These are phyloP conservation scores for Tubosaeta sp. DNA, from an alignment of 768 basidiomycete genomes.

Conservation along the genomic window DNA sequence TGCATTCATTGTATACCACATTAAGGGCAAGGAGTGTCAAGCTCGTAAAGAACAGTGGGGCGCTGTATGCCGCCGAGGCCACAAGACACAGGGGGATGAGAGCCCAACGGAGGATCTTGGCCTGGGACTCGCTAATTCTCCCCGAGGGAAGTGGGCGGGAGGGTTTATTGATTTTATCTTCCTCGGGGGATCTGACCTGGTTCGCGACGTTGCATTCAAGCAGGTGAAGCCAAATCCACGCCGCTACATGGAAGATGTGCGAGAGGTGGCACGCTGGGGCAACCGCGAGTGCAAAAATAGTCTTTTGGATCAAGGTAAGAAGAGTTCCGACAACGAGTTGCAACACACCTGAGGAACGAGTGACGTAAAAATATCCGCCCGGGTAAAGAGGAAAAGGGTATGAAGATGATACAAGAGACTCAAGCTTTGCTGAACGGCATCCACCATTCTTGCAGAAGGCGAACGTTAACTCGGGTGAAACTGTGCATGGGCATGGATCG, in stretches of 20 bases:
- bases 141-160: conserved; percentile 41
- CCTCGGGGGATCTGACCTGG: conserved; percentile 34
- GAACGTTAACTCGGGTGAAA: neutral
- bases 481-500: neutral
- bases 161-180: conserved; percentile 40
- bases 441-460: neutral
- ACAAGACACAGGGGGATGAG: conserved; percentile 30
- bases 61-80: conserved; percentile 29
- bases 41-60: conserved; percentile 27
- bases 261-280: conserved; percentile 15
- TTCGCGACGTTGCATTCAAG: conserved; percentile 38
- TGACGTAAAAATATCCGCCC: conserved; percentile 15
- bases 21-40: conserved; percentile 18
- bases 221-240: conserved; percentile 44
- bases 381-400: conserved; percentile 23
- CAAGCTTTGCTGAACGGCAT: neutral
- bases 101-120: conserved; percentile 34
- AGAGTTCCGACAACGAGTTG: neutral
- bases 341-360: conserved; percentile 18
- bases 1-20: conserved; percentile 32
- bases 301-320: conserved; percentile 16
- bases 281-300: conserved; percentile 26
- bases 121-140: conserved; percentile 32
- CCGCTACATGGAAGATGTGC: conserved; percentile 19
- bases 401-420: conserved; percentile 12